These are phyloP conservation scores for Corylus americana DNA, from an alignment of 306 rosid genomes.

Conservation along the genomic window DNA sequence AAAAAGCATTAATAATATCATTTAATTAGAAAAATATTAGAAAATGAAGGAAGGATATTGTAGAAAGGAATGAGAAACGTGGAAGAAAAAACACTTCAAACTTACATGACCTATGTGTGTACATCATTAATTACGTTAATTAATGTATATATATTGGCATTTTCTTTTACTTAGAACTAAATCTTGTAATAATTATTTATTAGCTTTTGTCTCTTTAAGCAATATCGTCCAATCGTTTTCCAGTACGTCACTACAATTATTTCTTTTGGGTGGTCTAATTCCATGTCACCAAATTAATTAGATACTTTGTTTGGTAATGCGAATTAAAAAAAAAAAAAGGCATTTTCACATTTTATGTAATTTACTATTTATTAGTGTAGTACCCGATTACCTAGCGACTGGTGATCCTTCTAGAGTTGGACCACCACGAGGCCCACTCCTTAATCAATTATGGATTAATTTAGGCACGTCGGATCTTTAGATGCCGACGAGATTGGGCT, in stretches of 20 bases:
- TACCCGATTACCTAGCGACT: no score
- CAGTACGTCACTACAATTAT: neutral
- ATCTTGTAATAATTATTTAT: neutral
- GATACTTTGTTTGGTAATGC: neutral
- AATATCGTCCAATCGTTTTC: neutral
- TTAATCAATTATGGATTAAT: no score
- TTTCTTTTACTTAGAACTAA: neutral
- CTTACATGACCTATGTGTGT: neutral
- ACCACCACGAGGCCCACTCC: no score
- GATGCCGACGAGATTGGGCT: no score
- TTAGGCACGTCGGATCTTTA: no score
- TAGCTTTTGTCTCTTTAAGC: neutral
- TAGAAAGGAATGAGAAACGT: constrained; percentile 14
- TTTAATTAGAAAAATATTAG: neutral
- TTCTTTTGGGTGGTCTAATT: no score
- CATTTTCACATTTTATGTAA: no score
- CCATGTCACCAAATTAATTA: neutral
- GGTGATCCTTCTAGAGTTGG: no score
- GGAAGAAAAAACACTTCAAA: constrained; percentile 13
- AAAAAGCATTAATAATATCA: no score
- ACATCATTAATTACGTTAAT: neutral
- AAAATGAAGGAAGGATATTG: neutral
- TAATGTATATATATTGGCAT: no score
- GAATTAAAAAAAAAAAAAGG: no score
- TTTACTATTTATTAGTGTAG: no score